Evolutionary conservation across 305 asterid genomes (phyloP).

Genomic region (Fraxinus latifolia): DNA sequence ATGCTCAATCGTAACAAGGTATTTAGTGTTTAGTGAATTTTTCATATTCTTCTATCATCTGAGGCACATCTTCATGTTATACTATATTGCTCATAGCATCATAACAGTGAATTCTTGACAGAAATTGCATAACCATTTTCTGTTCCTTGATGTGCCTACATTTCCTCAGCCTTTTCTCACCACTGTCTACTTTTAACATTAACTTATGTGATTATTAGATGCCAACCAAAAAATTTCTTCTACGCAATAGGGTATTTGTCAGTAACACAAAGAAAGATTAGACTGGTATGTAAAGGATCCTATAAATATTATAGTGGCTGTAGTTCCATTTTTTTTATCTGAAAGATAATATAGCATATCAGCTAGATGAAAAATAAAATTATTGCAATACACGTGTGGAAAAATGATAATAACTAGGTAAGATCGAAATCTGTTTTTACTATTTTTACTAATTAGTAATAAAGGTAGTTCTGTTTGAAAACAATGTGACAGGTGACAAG

Average conservation of each 20-base stretch:
- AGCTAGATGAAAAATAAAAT: background rate
- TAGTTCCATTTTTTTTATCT: background rate
- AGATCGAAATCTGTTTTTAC: background rate
- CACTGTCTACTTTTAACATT: background rate
- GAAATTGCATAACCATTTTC: background rate
- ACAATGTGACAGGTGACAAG: background rate
- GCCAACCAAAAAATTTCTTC: background rate
- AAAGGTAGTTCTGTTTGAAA: background rate
- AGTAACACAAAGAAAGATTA: background rate
- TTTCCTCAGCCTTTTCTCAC: background rate
- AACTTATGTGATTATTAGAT: background rate
- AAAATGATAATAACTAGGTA: background rate
- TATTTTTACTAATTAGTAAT: background rate
- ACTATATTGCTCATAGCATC: background rate
- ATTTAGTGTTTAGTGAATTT: background rate
- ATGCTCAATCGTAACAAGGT: slow-evolving; percentile 98
- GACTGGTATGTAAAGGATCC: background rate
- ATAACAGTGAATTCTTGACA: background rate
- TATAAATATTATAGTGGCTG: background rate
- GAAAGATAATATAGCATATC: background rate
- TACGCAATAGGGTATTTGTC: background rate
- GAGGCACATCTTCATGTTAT: slow-evolving; percentile 1
- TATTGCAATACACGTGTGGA: background rate
- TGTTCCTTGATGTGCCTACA: background rate
- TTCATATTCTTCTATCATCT: background rate